Evolutionary conservation across 2,329 filamentous ascomycete species (phyloP), one percentile per base, ranked within the genome.

Genomic region (Neophaeococcomyces mojaviensis): DNA sequence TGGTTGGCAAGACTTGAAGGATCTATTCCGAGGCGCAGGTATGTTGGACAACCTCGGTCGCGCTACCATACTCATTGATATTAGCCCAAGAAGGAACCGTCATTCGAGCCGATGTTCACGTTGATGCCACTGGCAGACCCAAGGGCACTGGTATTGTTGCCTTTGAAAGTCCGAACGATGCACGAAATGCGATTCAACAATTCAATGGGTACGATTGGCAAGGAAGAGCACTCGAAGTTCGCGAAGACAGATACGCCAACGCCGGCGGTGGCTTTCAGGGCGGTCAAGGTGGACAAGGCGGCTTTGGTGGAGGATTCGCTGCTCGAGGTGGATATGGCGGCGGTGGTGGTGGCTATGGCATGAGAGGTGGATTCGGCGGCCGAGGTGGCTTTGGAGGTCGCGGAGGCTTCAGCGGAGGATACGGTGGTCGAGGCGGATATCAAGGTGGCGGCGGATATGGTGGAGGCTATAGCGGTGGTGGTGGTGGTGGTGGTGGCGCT

Each of bases 171-270:
- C 81, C 88, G 1, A 89, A 97, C 49, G 92, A 98, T 68, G 90
- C 92, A 34, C 87, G 88, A 55, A 95, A 88, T 61, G 92, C 92
- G 18, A 98, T 98, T 55, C 82, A 88, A 61, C 89, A 96, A 58
- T 98, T 97, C 75, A 96, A 97, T 63, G 92, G 92, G 49, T 97
- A 95, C 64, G 92, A 98, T 54, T 98, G 92, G 92, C 90, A 97
- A 66, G 92, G 92, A 9, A 85, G 92, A 48, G 72, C 82, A 43
- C 79, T 98, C 41, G 92, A 98, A 66, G 92, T 98, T 53, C 88
- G 92, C 52, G 90, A 97, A 68, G 92, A 98, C 63, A 85, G 92
- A 48, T 98, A 89, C 63, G 92, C 92, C 49, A 64, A 68, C 20
- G 72, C 68, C 24, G 64, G 65, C 39, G 66, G 68, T 37, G 64